Percentiles rank a stretch among this genome's conserved stretches.
These are phyloP conservation scores for Phytophthora foliorum DNA, from an alignment of 352 stramenopile genomes.

Conservation along the genomic window DNA sequence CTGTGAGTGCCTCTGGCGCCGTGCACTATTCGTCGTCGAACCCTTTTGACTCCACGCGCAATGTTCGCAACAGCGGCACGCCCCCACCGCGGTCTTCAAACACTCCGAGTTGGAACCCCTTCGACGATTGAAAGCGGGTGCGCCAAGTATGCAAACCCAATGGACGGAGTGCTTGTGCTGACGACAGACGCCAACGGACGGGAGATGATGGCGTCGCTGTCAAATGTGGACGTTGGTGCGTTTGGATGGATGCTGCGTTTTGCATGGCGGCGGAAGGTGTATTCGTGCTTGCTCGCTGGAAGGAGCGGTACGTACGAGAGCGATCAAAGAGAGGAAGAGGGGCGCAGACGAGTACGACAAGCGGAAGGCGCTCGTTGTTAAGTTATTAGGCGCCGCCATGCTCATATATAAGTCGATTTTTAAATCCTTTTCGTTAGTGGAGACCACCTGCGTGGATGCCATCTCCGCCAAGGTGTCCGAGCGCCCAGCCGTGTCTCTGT, in stretches of 20 bases:
- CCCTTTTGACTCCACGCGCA: constrained; percentile 14
- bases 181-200: constrained; percentile 3
- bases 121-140: constrained; percentile 33
- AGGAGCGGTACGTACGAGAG: constrained; percentile 14
- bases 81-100: constrained; percentile 22
- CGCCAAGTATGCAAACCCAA: constrained; percentile 1
- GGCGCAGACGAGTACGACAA: constrained; percentile 42
- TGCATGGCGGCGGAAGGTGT: constrained; percentile 19
- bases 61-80: constrained; percentile 23
- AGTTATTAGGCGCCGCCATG: constrained; percentile 54
- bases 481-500: constrained; percentile 22
- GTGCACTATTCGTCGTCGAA: constrained; percentile 34
- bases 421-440: constrained; percentile 23
- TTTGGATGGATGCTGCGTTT: constrained; percentile 31
- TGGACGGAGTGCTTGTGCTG: constrained; percentile 27
- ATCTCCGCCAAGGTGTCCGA: constrained; percentile 13
- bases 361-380: constrained; percentile 57
- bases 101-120: constrained; percentile 39
- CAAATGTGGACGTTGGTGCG: constrained; percentile 29
- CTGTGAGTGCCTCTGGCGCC: constrained; percentile 30
- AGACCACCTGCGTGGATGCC: not conserved
- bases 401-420: constrained; percentile 35
- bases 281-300: constrained; percentile 19
- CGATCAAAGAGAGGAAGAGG: constrained; percentile 8
- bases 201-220: constrained; percentile 13